Evolutionary conservation across 441 rosid genomes (phyloP), one percentile per base, ranked within the genome.

Genomic region (Adansonia madagascariensis): DNA sequence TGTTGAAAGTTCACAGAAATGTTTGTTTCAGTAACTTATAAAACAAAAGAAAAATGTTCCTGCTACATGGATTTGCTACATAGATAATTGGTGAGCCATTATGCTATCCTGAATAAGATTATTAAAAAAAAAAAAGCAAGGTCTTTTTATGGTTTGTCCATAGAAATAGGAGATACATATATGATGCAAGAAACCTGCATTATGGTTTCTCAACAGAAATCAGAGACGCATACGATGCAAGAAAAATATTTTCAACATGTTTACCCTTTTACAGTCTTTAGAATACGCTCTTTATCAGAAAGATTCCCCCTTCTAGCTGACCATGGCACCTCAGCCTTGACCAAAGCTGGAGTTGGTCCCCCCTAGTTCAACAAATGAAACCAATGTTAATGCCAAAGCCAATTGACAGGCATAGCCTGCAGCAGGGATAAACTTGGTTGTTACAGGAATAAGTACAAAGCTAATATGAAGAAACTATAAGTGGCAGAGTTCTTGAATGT

Each of bases 291-390:
- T 72, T 90, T 83, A 49, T 96, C 98, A 59, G 98, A 92, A 73
- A 96, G 89, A 79, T 75, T 90, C 52, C 93, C 97, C 82, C 91
- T 90, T 77, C 85, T 89, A 78, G 86, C 90, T 12, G 99, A 94
- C 99, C 99, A 95, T 72, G 99, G 99, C 55, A 88, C 88, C 75
- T 96, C 97, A 74, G 99, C 97, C 83, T 94, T 96, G 71, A 88
- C 83, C 74, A 94, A 79, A 52, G 86, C 80, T 75, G 91, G 89
- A 77, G 90, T 60, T 70, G 94, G 88, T 15, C 93, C 97, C n/a
- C 86, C 95, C 97, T 95, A 84, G 74, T 73, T 74, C 78, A 69
- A 56, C 64, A 75, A 63, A 78, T 27, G 63, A 68, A 61, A 69
- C 14, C 0, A 77, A 69, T 73, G 46, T 47, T 43, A 60, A 75